Evolutionary conservation across 2,329 filamentous ascomycete species (phyloP), one percentile per base, ranked within the genome.

Genomic region (Trichoderma guizhouense): DNA sequence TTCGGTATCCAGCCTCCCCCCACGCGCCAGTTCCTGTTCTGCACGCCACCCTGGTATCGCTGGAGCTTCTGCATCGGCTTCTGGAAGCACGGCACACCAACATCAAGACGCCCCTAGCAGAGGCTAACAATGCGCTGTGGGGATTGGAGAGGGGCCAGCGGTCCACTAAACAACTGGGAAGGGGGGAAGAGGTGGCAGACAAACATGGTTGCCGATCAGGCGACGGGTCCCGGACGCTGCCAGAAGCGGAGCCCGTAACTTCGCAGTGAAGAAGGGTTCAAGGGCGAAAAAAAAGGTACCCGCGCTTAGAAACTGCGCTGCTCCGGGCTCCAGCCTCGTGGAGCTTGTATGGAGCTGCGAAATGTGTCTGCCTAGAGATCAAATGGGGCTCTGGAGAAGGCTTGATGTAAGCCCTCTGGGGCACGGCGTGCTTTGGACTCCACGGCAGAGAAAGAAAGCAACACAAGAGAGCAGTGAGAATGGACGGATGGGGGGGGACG

Each of bases 1-100:
- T 18, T 43, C 58, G 30, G 32, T 53, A 34, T 51, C 28, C 55
- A 69, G 55, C 66, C 55, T 60, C 53, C 71, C 71, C 71, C 64
- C 71, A 64, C 69, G 69, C 53, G 53, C 39, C 60, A 36, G 53
- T 32, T 60, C n/a, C 39, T 24, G 24, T 30, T 12, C 34, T 65
- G 67, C 66, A 65, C 43, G 36, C 67, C 55, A 57, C 71, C 32
- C 43, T 34, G 66, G 53, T 69, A 43, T 60, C 26, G 30, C 32
- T 58, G 61, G 55, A 53, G 51, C 55, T 72, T 72, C 71, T 64
- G 71, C 71, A 72, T 66, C 71, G 65, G 71, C 71, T 72, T 72
- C 71, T 72, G 71, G 71, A 72, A 72, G 71, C 60, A 72, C 67
- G 66, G 68, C 71, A 71, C 71, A 62, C 67, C 67, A 58, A 72